Percentiles rank a stretch among this genome's conserved stretches.
Evolutionary conservation across 78 protist species (phyloP).

Genomic region (Guillardia theta): DNA sequence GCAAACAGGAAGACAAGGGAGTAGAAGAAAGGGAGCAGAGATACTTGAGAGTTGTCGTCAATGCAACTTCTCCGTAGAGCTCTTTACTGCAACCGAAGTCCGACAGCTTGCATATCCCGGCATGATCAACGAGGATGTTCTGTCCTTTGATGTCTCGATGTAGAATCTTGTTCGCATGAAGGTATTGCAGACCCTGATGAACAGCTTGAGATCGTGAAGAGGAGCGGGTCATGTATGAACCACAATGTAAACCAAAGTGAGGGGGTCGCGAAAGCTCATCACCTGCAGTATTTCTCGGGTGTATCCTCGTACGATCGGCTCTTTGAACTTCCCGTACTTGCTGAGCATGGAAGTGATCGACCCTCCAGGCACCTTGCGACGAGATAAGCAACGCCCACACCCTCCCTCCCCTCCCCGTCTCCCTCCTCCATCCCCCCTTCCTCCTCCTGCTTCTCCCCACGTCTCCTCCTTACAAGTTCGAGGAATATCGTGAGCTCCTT

Average conservation of each 20-base stretch:
- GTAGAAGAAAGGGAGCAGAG: background rate
- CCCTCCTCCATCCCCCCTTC: background rate
- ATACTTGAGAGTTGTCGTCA: too few species aligned
- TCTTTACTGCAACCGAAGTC: background rate
- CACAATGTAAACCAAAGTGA: too few species aligned
- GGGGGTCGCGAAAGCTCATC: too few species aligned
- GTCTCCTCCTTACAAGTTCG: background rate
- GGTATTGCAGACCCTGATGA: constrained; percentile 1
- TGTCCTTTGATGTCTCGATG: background rate
- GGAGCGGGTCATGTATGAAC: too few species aligned
- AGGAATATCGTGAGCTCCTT: background rate
- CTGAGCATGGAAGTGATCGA: background rate
- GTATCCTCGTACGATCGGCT: background rate
- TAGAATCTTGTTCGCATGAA: background rate
- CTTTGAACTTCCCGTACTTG: constrained; percentile 1
- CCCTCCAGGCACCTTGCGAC: background rate
- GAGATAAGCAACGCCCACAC: background rate
- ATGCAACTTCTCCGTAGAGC: background rate
- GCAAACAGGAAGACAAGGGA: background rate
- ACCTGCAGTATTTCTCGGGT: background rate
- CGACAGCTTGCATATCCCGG: background rate
- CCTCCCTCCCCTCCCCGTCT: background rate
- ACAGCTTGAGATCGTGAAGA: too few species aligned
- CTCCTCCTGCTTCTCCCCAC: background rate
- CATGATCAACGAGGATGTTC: background rate